Conservation (phyloP, 495 filamentous ascomycete species). For the Penicillium chermesinum region DNA sequence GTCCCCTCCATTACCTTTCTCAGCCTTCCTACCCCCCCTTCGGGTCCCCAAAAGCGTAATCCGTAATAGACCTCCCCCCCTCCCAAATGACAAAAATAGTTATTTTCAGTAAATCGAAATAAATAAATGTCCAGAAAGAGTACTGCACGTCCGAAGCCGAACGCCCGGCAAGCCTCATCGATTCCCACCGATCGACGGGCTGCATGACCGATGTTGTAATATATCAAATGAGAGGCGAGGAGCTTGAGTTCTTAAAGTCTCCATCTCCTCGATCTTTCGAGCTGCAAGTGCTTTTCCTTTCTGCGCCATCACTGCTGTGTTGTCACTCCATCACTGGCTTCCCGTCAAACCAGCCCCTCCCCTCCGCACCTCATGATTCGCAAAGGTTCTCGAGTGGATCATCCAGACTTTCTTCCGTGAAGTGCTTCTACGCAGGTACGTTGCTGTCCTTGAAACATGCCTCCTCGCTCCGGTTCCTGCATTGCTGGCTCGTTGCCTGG, state of each 20-base stretch:
- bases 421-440: slow-evolving; percentile 15
- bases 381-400: slow-evolving; percentile 13
- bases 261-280: slow-evolving; percentile 26
- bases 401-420: slow-evolving; percentile 6
- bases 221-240: slow-evolving; percentile 53
- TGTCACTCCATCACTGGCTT: slow-evolving; percentile 22
- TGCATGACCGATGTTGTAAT: slow-evolving; percentile 48
- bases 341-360: slow-evolving; percentile 1
- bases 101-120: background rate
- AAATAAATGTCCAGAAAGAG: background rate
- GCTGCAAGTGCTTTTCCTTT: slow-evolving; percentile 29
- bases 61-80: background rate
- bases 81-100: background rate
- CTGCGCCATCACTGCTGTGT: slow-evolving; percentile 23
- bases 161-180: slow-evolving; percentile 26
- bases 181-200: slow-evolving; percentile 39
- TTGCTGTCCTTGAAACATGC: background rate
- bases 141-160: slow-evolving; percentile 14
- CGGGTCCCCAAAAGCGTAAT: background rate
- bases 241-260: slow-evolving; percentile 36
- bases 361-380: slow-evolving; percentile 17
- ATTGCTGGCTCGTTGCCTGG: slow-evolving; percentile 16
- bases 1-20: slow-evolving; percentile 6
- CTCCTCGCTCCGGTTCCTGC: slow-evolving; percentile 14
- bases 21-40: slow-evolving; percentile 2